Base-by-base conservation (phyloP, 1,284 basidiomycete genomes). In the Neotropicomus parvogracilis region DNA sequence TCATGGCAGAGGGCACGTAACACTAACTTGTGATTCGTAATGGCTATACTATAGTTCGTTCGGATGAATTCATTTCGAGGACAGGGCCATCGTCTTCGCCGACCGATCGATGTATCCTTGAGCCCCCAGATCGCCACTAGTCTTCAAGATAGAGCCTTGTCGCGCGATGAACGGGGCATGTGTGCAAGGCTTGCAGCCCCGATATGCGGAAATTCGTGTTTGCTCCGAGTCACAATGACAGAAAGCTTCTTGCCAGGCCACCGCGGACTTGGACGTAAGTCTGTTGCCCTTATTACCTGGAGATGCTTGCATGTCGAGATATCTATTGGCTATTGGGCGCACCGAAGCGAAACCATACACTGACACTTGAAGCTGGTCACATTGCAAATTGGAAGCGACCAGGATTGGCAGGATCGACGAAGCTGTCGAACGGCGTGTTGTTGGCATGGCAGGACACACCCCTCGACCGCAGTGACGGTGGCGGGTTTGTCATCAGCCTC, bases 221-320 rank as follows among this genome's bases (percentile, higher is more conserved):
- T 19, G 29, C 34, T 45, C 35, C 36, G 39, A 41, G 41, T 45
- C 28, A 32, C 26, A 36, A 38, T 44, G 44, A 39, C 33, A 39
- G 46, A 46, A 28, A 48, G 38, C 35, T 56, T 55, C 44, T 54
- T 26, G 35, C 48, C 44, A 40, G 45, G 48, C 55, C 37, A 60
- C 60, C 60, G 60, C 57, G 59, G 57, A 59, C 41, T 34, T 47
- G 55, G 42, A 44, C 45, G 42, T 44, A 46, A 44, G 26, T 47
- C 35, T 47, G 52, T 35, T n/a, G 47, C 36, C 45, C 35, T 46
- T 58, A 46, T 24, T 46, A 45, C 38, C 29, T 37, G 43, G 35
- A 46, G 21, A 43, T 40, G 33, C 13, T 38, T 29, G 28, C 32
- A 42, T 59, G 46, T 40, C 46, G 31, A 48, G 39, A 40, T 53